A percentile compares a stretch with the other conserved stretches of the same genome.
Conservation (phyloP, 2,329 filamentous ascomycete species). For the Curvularia sp. region DNA sequence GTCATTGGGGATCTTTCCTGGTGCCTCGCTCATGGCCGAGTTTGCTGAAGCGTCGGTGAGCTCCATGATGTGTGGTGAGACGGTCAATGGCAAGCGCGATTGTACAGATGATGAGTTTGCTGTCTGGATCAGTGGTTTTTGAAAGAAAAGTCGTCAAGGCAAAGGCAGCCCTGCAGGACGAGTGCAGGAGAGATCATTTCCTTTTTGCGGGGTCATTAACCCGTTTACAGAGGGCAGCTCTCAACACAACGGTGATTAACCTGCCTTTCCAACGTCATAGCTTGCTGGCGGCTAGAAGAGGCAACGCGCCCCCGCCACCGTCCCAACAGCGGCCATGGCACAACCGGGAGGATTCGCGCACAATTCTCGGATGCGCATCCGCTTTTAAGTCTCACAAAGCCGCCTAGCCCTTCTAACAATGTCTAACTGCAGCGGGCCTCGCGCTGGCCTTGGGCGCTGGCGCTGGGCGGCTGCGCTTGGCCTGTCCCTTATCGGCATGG, state of each 20-base stretch:
- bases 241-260: conserved; percentile 44
- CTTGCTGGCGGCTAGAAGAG: conserved; percentile 26
- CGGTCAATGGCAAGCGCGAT: conserved; percentile 14
- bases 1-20: conserved; percentile 66
- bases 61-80: conserved; percentile 37
- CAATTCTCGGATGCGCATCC: conserved; percentile 20
- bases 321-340: conserved; percentile 28
- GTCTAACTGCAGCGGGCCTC: not conserved
- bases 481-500: conserved; percentile 19
- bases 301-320: conserved; percentile 33
- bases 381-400: not conserved
- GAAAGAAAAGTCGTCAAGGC: not conserved
- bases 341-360: conserved; percentile 30
- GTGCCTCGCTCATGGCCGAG: conserved; percentile 54
- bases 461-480: no score
- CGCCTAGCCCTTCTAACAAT: not conserved
- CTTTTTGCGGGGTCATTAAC: conserved; percentile 41
- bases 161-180: not conserved
- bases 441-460: not conserved
- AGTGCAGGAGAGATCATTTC: conserved; percentile 22
- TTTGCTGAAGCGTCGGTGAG: conserved; percentile 56
- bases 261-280: conserved; percentile 42
- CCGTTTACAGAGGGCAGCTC: conserved; percentile 37
- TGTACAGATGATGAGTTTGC: conserved; percentile 15
- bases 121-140: conserved; percentile 16